These are phyloP conservation scores for Gossypioides kirkii DNA, from an alignment of 345 rosid genomes.

Conservation along the genomic window DNA sequence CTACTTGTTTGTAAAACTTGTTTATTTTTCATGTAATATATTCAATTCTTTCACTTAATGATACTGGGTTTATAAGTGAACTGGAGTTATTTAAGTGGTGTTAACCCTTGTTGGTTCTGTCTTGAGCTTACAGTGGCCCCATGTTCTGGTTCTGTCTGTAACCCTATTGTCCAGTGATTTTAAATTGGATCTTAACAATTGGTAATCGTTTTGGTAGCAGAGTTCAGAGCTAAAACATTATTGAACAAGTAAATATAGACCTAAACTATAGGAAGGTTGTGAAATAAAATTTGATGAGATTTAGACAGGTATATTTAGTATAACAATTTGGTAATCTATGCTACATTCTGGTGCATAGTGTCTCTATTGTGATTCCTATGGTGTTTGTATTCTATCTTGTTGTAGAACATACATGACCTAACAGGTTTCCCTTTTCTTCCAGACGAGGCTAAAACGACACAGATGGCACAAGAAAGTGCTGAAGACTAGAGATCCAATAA, in stretches of 20 bases:
- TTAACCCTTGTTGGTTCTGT: neutral
- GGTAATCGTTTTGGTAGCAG: neutral
- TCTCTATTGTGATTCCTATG: neutral
- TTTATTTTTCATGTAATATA: neutral
- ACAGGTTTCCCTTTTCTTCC: slow-evolving; percentile 18
- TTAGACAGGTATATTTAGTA: neutral
- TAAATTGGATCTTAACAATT: neutral
- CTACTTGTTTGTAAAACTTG: neutral
- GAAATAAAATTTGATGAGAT: neutral
- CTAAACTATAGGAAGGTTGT: neutral
- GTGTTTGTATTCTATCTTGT: neutral
- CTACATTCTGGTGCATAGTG: neutral
- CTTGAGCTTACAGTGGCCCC: neutral
- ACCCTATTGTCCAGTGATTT: neutral
- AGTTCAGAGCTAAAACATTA: neutral
- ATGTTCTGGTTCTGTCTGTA: neutral
- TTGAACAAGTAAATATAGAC: neutral
- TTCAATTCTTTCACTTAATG: neutral
- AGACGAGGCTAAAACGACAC: slow-evolving; percentile 81
- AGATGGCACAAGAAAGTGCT: slow-evolving; percentile 92
- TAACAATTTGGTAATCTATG: neutral
- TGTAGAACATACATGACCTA: neutral
- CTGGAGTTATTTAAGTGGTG: neutral
- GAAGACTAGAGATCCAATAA: slow-evolving; percentile 84
- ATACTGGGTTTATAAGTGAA: neutral